Evolutionary conservation across 139 green algal genomes (phyloP), one percentile per base, ranked within the genome.

Genomic region (Chlorella sp.): DNA sequence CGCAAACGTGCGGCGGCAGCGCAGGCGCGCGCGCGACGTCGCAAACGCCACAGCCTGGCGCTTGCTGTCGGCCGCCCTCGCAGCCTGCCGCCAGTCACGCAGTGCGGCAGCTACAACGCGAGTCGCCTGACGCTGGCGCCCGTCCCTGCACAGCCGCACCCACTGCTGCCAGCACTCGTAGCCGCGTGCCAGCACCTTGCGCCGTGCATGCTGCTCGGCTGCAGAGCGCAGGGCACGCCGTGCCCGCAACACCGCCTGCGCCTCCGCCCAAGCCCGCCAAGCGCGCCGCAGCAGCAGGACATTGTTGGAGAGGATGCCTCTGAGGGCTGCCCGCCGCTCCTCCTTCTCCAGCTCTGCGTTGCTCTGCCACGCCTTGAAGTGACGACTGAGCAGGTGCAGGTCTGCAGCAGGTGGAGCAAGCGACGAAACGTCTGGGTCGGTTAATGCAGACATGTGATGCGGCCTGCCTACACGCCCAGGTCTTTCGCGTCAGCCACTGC

Each of bases 81-180:
- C 71, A n/a, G 42, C 71, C 19, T 5, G 7, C 23, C 71, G 41
- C 71, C 71, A 77, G 31, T 29, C 42, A 7, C 12, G 2, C 6
- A 77, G 17, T 2, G 25, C 58, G 2, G 71, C 23, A 5, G 29
- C 33, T 21, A 69, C 56, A 42, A 45, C 31, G 5, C 56, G 29
- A 0, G 19, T 33, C 1, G 31, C 42, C 7, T 40, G 41, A 19
- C 58, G 71, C 41, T 68, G 42, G 8, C 23, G 9, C 33, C 58
- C 33, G 42, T 27, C 41, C 11, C 56, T 50, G 58, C 56, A 61
- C 58, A 68, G 29, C 5, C 5, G 31, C 31, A 40, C 50, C 71
- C 71, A 77, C 21, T 69, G 8, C 58, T 59, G 60, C 71, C 71
- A 77, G 29, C 43, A 27, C 0, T 55, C 11, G 56, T 58, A 77